phyloP scores from a whole-genome alignment of 257 asterid species.

The Misopates orontium region DNA sequence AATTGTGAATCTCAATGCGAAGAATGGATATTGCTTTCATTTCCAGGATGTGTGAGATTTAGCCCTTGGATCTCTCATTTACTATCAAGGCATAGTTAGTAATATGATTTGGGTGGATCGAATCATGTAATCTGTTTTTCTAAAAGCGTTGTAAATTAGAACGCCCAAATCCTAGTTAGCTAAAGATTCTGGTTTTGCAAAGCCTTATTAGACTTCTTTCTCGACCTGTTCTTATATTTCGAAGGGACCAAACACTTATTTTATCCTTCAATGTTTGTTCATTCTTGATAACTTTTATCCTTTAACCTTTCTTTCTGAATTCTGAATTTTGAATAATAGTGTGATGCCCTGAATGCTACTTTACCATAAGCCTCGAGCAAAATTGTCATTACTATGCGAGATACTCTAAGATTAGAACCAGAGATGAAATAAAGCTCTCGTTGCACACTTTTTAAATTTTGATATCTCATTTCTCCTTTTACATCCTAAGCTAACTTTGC shows the following conservation, averaged over 20 bases:
- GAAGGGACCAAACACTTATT: conserved; percentile 8
- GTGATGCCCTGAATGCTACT: conserved; percentile 4
- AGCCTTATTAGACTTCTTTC: conserved; percentile 24
- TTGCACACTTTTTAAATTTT: neutral
- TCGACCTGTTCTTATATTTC: neutral
- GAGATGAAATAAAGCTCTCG: neutral
- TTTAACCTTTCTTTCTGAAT: conserved; percentile 11
- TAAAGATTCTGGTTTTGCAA: conserved; percentile 30
- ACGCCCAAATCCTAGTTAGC: conserved; percentile 34
- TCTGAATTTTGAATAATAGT: conserved; percentile 1
- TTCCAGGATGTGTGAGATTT: conserved; percentile 15
- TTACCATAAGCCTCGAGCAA: conserved; percentile 5
- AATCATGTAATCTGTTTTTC: conserved; percentile 29
- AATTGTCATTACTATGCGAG: too few species aligned
- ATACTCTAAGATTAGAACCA: too few species aligned
- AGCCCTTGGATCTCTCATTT: conserved; percentile 21
- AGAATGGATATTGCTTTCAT: conserved; percentile 19
- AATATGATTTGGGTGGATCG: conserved; percentile 7
- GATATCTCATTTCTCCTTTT: neutral
- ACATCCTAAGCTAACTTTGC: neutral
- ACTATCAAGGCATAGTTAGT: conserved; percentile 21
- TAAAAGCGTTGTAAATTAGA: conserved; percentile 36
- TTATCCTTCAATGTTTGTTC: conserved; percentile 16
- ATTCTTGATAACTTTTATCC: neutral
- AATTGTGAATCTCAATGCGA: neutral